phyloP scores from a whole-genome alignment of 768 basidiomycete genomes.

The Serendipita vermifera region DNA sequence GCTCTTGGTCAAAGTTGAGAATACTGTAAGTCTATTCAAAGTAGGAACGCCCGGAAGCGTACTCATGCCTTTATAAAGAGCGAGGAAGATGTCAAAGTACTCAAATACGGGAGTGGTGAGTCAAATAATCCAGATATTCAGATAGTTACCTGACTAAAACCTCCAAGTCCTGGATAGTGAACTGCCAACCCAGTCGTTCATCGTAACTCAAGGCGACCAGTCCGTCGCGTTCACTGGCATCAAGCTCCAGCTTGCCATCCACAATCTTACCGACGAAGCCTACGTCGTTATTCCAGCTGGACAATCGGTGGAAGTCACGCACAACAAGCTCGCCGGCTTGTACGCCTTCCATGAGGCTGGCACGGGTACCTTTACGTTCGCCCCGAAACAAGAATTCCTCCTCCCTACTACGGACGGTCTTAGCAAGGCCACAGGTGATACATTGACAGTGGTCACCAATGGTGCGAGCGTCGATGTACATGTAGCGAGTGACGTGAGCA shows the following conservation, averaged over 20 bases:
- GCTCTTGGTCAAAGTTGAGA: no score
- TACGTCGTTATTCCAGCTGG: conserved; percentile 31
- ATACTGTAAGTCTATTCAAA: no score
- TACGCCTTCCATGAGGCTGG: no score
- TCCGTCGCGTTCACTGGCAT: conserved; percentile 32
- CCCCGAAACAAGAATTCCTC: conserved; percentile 32
- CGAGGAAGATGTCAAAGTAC: conserved; percentile 30
- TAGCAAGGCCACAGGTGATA: no score
- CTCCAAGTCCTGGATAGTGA: conserved; percentile 32
- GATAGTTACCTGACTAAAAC: no score
- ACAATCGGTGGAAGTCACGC: conserved; percentile 28
- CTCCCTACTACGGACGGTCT: conserved; percentile 28
- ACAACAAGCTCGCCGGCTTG: no score
- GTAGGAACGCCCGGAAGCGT: no score
- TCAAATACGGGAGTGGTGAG: conserved; percentile 35
- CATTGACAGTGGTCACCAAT: no score
- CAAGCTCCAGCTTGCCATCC: conserved; percentile 26
- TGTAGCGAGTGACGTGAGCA: background rate
- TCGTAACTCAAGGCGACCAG: conserved; percentile 24
- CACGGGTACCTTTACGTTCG: conserved; percentile 28
- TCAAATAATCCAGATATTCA: no score
- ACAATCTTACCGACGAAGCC: conserved; percentile 28
- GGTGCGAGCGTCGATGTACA: no score
- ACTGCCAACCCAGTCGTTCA: conserved; percentile 33
- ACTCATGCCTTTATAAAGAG: no score